These are phyloP conservation scores for Tetracentron sinense DNA, from an alignment of 164 flowering plant genomes.

Conservation along the genomic window DNA sequence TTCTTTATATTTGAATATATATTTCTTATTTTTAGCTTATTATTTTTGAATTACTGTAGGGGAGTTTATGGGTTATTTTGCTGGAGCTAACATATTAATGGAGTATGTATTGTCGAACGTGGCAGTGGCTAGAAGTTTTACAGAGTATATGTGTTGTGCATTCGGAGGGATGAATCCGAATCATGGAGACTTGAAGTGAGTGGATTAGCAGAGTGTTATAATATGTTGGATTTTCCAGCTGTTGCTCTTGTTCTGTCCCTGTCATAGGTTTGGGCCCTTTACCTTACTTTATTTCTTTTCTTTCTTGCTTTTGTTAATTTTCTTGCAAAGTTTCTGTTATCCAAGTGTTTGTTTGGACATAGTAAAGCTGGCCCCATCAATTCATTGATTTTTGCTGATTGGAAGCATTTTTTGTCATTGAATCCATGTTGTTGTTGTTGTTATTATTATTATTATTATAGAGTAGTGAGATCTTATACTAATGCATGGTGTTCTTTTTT, in stretches of 20 bases:
- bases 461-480: constrained; percentile 19
- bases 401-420: not conserved
- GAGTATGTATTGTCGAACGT: constrained; percentile 86
- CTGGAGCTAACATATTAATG: constrained; percentile 77
- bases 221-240: constrained; percentile 71
- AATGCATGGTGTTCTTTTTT: constrained; percentile 12
- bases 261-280: constrained; percentile 45
- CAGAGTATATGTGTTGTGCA: constrained; percentile 47
- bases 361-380: not conserved
- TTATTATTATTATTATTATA: not conserved
- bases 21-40: not conserved
- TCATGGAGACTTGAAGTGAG: constrained; percentile 62
- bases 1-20: not conserved
- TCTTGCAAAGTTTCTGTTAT: too few species aligned
- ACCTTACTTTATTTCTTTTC: not conserved
- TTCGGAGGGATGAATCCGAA: constrained; percentile 44
- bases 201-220: constrained; percentile 48
- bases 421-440: too few species aligned
- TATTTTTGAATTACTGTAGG: constrained; percentile 36
- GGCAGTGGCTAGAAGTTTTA: constrained; percentile 73
- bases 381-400: constrained; percentile 1
- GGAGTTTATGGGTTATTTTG: constrained; percentile 72
- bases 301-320: too few species aligned
- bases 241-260: constrained; percentile 62
- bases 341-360: constrained; percentile 9